A percentile compares a stretch with the other conserved stretches of the same genome.
phyloP scores from a whole-genome alignment of 2,329 filamentous ascomycete genomes.

The Colletotrichum musae region DNA sequence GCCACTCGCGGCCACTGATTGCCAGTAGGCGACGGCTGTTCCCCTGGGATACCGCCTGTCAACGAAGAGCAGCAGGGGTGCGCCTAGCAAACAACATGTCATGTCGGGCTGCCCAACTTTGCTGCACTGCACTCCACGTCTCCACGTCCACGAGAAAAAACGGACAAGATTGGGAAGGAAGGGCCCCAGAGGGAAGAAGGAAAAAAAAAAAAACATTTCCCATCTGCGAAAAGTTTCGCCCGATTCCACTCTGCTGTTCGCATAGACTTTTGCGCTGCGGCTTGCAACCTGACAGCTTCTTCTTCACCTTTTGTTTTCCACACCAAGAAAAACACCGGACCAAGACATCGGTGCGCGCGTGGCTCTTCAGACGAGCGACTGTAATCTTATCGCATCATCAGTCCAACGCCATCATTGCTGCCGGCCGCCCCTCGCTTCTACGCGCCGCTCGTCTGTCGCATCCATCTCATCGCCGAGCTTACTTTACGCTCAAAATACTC shows the following conservation, averaged over 20 bases:
- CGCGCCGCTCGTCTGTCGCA: slow-evolving; percentile 16
- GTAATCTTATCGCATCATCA: slow-evolving; percentile 26
- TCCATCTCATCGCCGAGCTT: not conserved
- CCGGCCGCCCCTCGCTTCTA: slow-evolving; percentile 34
- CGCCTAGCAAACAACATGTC: slow-evolving; percentile 25
- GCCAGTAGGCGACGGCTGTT: slow-evolving; percentile 24
- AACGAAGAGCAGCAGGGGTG: slow-evolving; percentile 10
- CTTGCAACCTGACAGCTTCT: slow-evolving; percentile 19
- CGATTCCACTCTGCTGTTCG: slow-evolving; percentile 36
- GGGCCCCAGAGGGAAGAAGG: not conserved
- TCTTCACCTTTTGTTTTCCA: not conserved
- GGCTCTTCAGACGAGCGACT: slow-evolving; percentile 21
- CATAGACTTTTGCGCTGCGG: slow-evolving; percentile 29
- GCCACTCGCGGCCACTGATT: slow-evolving; percentile 14
- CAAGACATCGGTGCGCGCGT: slow-evolving; percentile 21
- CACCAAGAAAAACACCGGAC: not conserved
- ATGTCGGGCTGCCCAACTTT: slow-evolving; percentile 36
- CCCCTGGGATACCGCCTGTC: slow-evolving; percentile 35
- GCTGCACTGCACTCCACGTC: slow-evolving; percentile 31
- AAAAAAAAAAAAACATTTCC: slow-evolving; percentile 17
- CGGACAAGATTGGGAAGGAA: not conserved
- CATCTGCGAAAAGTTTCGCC: slow-evolving; percentile 35
- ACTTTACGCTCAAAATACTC: slow-evolving; percentile 9
- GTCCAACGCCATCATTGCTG: slow-evolving; percentile 28
- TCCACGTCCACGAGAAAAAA: slow-evolving; percentile 5